These are phyloP conservation scores for Phytophthora foliorum DNA, from an alignment of 352 stramenopile genomes.

Conservation along the genomic window DNA sequence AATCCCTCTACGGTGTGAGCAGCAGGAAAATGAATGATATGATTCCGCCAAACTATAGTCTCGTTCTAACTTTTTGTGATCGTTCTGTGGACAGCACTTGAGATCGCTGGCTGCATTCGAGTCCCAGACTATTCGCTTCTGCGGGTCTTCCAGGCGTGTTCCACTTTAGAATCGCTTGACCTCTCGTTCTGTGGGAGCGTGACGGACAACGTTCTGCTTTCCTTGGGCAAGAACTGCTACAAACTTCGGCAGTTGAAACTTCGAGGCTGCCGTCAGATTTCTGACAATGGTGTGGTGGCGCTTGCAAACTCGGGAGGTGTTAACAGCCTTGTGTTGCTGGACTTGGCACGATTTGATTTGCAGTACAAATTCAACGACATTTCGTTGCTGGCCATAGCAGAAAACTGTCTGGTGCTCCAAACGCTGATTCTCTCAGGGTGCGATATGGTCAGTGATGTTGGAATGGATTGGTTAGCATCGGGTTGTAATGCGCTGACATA, in stretches of 20 bases:
- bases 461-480: slow-evolving; percentile 90
- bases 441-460: slow-evolving; percentile 93
- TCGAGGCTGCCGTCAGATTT: slow-evolving; percentile 88
- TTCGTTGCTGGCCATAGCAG: slow-evolving; percentile 81
- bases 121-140: slow-evolving; percentile 84
- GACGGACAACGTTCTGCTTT: slow-evolving; percentile 84
- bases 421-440: slow-evolving; percentile 83
- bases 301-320: slow-evolving; percentile 71
- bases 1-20: slow-evolving; percentile 61
- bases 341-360: slow-evolving; percentile 90
- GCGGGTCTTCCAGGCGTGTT: slow-evolving; percentile 83
- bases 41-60: not conserved
- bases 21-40: slow-evolving; percentile 4
- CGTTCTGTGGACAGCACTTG: slow-evolving; percentile 48
- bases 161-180: slow-evolving; percentile 73
- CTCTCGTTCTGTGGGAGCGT: slow-evolving; percentile 82
- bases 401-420: slow-evolving; percentile 65
- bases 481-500: slow-evolving; percentile 85
- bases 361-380: slow-evolving; percentile 94
- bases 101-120: slow-evolving; percentile 79
- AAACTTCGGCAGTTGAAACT: slow-evolving; percentile 77
- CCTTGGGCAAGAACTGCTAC: slow-evolving; percentile 70
- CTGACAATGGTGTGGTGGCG: slow-evolving; percentile 86
- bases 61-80: slow-evolving; percentile 9
- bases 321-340: slow-evolving; percentile 70